A percentile compares a stretch with the other conserved stretches of the same genome.
phyloP scores from a whole-genome alignment of 2,329 filamentous ascomycete species.

The Lecanicillium sp. region DNA sequence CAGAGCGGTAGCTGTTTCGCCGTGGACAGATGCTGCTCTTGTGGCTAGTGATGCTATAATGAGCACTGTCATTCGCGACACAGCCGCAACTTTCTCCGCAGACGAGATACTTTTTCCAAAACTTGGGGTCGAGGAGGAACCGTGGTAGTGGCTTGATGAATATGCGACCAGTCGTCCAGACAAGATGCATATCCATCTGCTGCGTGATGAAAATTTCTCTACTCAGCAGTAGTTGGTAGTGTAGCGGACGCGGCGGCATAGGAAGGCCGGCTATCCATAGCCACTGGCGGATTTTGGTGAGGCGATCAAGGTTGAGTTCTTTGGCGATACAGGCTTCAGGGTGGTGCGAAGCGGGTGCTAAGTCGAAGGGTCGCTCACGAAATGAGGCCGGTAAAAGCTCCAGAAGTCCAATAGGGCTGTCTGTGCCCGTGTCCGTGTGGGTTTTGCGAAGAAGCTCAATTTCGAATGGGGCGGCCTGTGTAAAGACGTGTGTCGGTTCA shows the following conservation, averaged over 20 bases:
- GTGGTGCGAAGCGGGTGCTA: too few relatives aligned
- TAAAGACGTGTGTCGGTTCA: too few relatives aligned
- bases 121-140: conserved; percentile 21
- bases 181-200: conserved; percentile 23
- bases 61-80: conserved; percentile 10
- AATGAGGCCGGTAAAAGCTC: too few relatives aligned
- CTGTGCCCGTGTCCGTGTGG: too few relatives aligned
- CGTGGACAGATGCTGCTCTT: not conserved
- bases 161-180: conserved; percentile 16
- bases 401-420: too few relatives aligned
- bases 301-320: conserved; percentile 11
- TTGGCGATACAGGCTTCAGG: conserved; percentile 2
- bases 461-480: too few relatives aligned
- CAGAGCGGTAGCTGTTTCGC: not conserved
- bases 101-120: not conserved
- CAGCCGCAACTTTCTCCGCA: not conserved
- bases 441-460: too few relatives aligned
- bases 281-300: conserved; percentile 16
- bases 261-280: conserved; percentile 19
- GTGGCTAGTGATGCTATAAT: conserved; percentile 9
- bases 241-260: conserved; percentile 17
- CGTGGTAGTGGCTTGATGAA: conserved; percentile 26
- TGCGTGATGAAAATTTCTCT: conserved; percentile 19
- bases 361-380: too few relatives aligned
- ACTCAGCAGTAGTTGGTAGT: conserved; percentile 16